Evolutionary conservation across 495 filamentous ascomycete species (phyloP), one percentile per base, ranked within the genome.

Genomic region (Paragyromitra xinjiangensis): DNA sequence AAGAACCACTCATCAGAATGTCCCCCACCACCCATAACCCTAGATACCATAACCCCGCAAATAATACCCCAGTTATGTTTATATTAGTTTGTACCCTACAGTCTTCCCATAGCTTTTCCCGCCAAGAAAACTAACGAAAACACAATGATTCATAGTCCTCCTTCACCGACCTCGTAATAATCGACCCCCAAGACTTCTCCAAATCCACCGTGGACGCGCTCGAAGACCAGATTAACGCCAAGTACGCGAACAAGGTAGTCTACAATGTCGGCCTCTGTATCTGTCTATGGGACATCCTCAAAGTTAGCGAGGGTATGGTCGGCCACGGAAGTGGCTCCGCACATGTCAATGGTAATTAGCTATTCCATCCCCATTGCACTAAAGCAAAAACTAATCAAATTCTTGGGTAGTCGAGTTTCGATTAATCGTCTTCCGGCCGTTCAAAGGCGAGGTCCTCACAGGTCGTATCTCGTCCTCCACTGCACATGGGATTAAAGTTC

Each of bases 171-270:
- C 87, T 98, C 77, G 92, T 99, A 67, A 91, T 95, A 85, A 95
- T 99, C 84, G 86, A 87, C 9, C 95, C 95, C 1, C 86, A 93
- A 80, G 92, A 97, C 81, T 95, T 98, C 82, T 85, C 89, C 45
- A 95, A 94, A 80, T 87, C 90, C 61, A 94, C 92, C 79, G 85
- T 86, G 6, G 87, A 91, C 44, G 92, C 93, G 1, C 90, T 99
- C 73, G 93, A 97, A 84, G 94, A 98, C 83, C 93, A 92, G 76
- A 94, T 99, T 85, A 97, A 98, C 80, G 88, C 89, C 69, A 99
- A 98, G 85, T 99, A 97, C 84, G 90, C 95, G 65, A 96, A 99
- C 86, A 95, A 94, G 84, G 92, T 93, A 64, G 70, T 86, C 14
- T 78, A 74, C 9, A 94, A 96, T 79, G 88, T 97, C 45, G 95